A percentile compares a stretch with the other conserved stretches of the same genome.
Evolutionary conservation across 495 filamentous ascomycete genomes (phyloP).

Genomic region (Achaetomiella virescens): DNA sequence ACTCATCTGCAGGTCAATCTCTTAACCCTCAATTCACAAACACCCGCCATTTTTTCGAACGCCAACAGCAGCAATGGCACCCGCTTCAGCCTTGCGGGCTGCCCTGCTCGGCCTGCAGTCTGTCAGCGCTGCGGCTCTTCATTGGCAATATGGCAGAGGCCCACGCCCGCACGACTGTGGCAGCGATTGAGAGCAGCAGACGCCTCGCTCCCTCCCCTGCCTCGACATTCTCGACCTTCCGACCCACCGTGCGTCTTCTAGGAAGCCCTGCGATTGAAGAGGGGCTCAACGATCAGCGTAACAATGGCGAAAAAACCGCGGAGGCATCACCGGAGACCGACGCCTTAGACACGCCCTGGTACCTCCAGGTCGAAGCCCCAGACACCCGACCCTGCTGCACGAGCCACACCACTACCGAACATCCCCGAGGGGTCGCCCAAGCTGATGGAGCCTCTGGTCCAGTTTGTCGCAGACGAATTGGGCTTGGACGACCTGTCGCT

Average conservation of each 20-base stretch:
- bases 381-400: constrained; percentile 46
- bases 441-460: constrained; percentile 64
- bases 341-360: constrained; percentile 60
- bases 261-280: constrained; percentile 21
- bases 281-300: not conserved
- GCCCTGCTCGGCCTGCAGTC: constrained; percentile 25
- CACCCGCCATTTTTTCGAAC: not conserved
- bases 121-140: constrained; percentile 23
- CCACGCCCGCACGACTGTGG: constrained; percentile 2
- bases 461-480: constrained; percentile 71
- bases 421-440: constrained; percentile 68
- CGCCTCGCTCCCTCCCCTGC: constrained; percentile 1
- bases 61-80: constrained; percentile 10
- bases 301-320: not conserved
- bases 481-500: constrained; percentile 74
- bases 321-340: not conserved
- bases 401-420: constrained; percentile 63
- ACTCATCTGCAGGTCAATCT: not conserved
- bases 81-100: constrained; percentile 17
- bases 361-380: constrained; percentile 65
- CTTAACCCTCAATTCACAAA: not conserved
- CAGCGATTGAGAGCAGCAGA: not conserved
- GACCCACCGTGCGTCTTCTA: constrained; percentile 10
- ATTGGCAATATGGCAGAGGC: constrained; percentile 8
- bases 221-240: constrained; percentile 23